These are phyloP conservation scores for Cubamyces sp. DNA, from an alignment of 768 basidiomycete species.

Conservation along the genomic window DNA sequence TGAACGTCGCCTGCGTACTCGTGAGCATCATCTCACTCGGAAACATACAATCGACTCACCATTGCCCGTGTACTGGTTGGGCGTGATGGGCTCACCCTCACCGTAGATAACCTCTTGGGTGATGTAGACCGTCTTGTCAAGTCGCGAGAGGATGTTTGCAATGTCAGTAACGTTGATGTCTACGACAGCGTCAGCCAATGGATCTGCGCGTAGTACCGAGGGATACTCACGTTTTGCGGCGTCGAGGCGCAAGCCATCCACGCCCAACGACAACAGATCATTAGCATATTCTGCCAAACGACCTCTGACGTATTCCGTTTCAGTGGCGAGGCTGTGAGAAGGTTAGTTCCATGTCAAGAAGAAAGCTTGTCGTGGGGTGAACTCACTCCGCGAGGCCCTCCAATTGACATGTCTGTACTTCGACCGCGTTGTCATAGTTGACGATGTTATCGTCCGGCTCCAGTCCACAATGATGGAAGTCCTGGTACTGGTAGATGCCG, in stretches of 20 bases:
- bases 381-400: conserved; percentile 44
- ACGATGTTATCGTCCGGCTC: conserved; percentile 56
- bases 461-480: conserved; percentile 70
- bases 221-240: conserved; percentile 59
- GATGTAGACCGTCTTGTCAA: conserved; percentile 53
- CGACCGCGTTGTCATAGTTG: conserved; percentile 52
- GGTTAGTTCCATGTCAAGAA: not conserved
- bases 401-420: conserved; percentile 52
- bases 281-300: conserved; percentile 60
- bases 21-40: conserved; percentile 58
- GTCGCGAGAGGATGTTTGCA: conserved; percentile 51
- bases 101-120: conserved; percentile 61
- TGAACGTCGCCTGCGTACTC: conserved; percentile 67
- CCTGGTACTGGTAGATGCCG: conserved; percentile 34
- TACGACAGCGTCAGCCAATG: conserved; percentile 29
- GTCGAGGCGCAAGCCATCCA: conserved; percentile 65
- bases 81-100: conserved; percentile 55
- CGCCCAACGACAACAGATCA: conserved; percentile 62
- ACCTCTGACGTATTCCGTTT: conserved; percentile 60
- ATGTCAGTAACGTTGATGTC: conserved; percentile 60
- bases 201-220: not conserved
- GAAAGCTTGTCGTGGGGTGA: not conserved
- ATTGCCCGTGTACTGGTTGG: conserved; percentile 57
- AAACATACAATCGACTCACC: conserved; percentile 37
- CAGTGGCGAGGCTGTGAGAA: conserved; percentile 56